Evolutionary conservation across 139 green algal species (phyloP), one percentile per base, ranked within the genome.

Genomic region (Chlorella sp.): DNA sequence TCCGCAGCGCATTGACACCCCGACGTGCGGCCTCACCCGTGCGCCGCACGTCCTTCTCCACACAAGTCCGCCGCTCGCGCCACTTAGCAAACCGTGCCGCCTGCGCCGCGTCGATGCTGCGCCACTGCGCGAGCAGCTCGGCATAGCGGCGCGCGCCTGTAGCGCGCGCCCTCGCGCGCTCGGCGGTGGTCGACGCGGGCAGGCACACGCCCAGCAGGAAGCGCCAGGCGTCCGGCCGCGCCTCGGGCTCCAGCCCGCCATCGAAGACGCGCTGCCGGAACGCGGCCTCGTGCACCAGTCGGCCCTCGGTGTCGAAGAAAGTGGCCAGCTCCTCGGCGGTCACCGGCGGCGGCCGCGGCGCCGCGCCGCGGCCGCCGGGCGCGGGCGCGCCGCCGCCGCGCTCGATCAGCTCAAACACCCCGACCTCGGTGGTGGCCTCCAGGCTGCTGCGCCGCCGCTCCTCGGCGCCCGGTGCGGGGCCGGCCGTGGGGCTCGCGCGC

Each of bases 21-120:
- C 40, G 11, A 11, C 40, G 19, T 27, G 29, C 46, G 8, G 38
- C 40, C 70, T 27, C 38, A 87, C 91, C 89, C 8, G 90, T 96
- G 46, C 92, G 84, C 23, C 82, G 74, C 51, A 97, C 93, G 67
- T 97, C 93, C 81, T 98, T 97, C 27, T 97, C 93, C 35, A 97
- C 87, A 1, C 80, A 67, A n/a, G 50, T 58, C 31, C 59, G 74
- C 19, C 89, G 65, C 75, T 95, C 92, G 14, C 92, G 80, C 90
- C 89, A 97, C 77, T 92, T 92, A 31, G 64, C 76, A 66, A 89
- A 95, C 40, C 85, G 82, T 14, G 77, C 74, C n/a, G 84, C 88
- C 86, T 97, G 89, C 31, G 82, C 75, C 15, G 77, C 35, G 59
- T 83, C 71, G 50, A 97, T 91, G 56, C 45, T 84, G 51, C 83